Conservation (phyloP, 805 yeast genomes). For the Candida tammaniensis region DNA sequence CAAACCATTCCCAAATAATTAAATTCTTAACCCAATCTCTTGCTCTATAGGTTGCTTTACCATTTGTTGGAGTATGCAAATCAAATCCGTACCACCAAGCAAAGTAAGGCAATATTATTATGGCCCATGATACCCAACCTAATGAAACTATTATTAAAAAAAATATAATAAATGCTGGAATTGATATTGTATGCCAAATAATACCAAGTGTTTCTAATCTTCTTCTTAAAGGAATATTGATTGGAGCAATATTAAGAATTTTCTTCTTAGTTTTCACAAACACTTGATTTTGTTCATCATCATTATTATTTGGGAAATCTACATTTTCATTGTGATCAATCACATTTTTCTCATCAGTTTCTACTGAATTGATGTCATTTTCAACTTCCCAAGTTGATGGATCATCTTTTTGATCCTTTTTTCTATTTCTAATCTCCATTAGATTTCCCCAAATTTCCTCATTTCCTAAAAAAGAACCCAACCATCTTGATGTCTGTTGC, state of each 20-base stretch:
- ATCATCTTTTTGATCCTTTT: too few relatives aligned
- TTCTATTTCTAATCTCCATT: too few relatives aligned
- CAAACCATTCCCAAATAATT: constrained; percentile 67
- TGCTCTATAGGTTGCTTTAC: constrained; percentile 57
- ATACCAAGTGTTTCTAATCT: constrained; percentile 67
- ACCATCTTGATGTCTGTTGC: too few relatives aligned
- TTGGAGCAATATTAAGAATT: constrained; percentile 48
- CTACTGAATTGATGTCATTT: too few relatives aligned
- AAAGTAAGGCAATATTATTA: constrained; percentile 59
- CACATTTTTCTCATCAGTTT: constrained; percentile 1
- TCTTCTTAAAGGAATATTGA: constrained; percentile 51
- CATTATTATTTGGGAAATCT: too few relatives aligned
- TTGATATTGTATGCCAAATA: constrained; percentile 70
- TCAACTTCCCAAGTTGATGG: not conserved
- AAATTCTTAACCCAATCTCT: constrained; percentile 56
- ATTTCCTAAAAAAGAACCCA: too few relatives aligned
- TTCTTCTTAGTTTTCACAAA: constrained; percentile 7
- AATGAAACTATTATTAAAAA: constrained; percentile 47
- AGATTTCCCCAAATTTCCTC: too few relatives aligned
- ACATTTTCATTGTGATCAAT: too few relatives aligned
- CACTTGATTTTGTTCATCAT: constrained; percentile 2
- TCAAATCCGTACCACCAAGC: constrained; percentile 52
- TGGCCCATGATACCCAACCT: constrained; percentile 68
- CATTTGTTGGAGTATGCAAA: constrained; percentile 71
- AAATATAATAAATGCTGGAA: constrained; percentile 54